Base-by-base conservation (phyloP, 2,329 filamentous ascomycete species). In the Aspergillus puulaauensis region DNA sequence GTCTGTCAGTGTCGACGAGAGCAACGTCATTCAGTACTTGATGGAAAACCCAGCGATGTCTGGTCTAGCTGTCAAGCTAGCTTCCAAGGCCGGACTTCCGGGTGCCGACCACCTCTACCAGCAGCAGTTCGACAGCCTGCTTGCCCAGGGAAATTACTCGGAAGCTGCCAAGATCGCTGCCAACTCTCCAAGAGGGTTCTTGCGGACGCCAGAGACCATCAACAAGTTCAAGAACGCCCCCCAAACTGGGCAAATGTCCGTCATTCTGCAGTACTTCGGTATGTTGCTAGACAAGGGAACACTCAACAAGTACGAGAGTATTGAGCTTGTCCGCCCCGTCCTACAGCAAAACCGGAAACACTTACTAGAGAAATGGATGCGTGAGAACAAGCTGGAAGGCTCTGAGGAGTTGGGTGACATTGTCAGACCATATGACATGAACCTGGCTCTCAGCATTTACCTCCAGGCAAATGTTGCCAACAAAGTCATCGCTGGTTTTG, bases 331-430 rank as follows among this genome's bases (percentile, higher is more conserved):
- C 9, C 87, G 92, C 65, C 95, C 95, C 19, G 95, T 99, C 19
- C 83, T 99, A 57, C 87, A 90, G 56, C 95, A 99, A 77, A 95
- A 93, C 75, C 87, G 95, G 64, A 98, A 97, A 79, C 91, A 98
- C 71, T 81, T 99, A 24, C 84, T 99, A 27, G 95, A 98, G 79
- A 99, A 99, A 78, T 99, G 96, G 96, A 85, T 98, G 75, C 89
- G 89, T 71, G 95, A 98, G 78, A 90, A 91, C 77, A 99, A 99
- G 82, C 84, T 99, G 44, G 91, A 96, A 74, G 93, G 90, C 78
- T 98, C 95, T 0, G 95, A 99, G 79, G 91, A 97, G 76, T 86
- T 99, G 50, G 95, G 95, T 79, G 96, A 99, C 74, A 86, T 96
- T 68, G 90, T 98, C 51, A 90, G 95, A 48, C 84, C 90, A 19